Base-by-base conservation (phyloP, 192 early-diverging fungal genomes). In the Paraglomus occultum region DNA sequence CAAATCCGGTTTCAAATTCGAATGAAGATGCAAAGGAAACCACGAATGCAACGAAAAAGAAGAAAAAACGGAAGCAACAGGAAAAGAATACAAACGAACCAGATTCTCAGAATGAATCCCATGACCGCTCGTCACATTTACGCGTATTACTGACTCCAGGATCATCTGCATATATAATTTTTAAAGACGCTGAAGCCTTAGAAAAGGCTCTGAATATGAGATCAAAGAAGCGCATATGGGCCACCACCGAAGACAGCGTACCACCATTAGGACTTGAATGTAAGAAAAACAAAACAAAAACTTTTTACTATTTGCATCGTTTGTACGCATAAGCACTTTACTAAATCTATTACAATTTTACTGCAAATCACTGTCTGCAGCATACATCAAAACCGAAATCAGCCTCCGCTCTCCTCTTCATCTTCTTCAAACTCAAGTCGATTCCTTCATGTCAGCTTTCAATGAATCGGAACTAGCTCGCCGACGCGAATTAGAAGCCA, bases 361-460 rank as follows among this genome's bases (percentile, higher is more conserved):
- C 39, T 77, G 73, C 73, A 5, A 74, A 80, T 58, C 46, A 58
- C 38, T 46, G 70, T 15, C 9, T 46, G 31, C 74, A 67, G 39
- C 31, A 57, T 18, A 45, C 69, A 5, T 72, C 76, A 72, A 57
- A 75, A 71, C 80, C 81, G 8, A 71, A 71, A 11, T 71, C 73
- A 12, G 31, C 54, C 39, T 10, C 38, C 50, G 66, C n/a, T 3
- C 47, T n/a, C 31, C 9, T 40, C 66, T n/a, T 12, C 4, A 45
- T 14, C 63, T 67, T 31, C 83, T 94, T 43, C 83, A 92, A 65
- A 31, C 71, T 23, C 76, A 86, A 48, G 89, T 93, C 1, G 91
- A 96, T 63, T 65, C 79, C 23, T 90, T 82, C 61, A 92, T 96
- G 83, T 77, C 79, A 4, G 85, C 87, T 70, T 96, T 94, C 64